Percentiles rank a stretch among this genome's conserved stretches.
Evolutionary conservation across 257 asterid species (phyloP).

Genomic region (Anisodus tanguticus): DNA sequence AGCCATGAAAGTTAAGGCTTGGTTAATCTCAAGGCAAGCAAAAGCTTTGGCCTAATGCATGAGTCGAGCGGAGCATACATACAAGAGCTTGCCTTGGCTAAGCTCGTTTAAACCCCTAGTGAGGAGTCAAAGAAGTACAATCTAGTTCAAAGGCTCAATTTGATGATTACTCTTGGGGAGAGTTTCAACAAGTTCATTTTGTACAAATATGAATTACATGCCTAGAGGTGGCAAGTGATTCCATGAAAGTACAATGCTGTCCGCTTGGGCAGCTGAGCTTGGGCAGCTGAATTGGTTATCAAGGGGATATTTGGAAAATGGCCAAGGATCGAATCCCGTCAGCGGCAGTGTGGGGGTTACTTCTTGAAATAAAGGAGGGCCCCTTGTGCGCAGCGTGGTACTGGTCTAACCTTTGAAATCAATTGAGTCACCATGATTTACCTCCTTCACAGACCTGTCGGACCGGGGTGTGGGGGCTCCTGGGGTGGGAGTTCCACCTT

Average conservation of each 20-base stretch:
- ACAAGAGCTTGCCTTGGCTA: not conserved
- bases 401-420: too few species aligned
- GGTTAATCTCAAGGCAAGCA: not conserved
- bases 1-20: not conserved
- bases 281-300: too few species aligned
- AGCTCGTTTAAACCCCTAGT: not conserved
- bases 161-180: not conserved
- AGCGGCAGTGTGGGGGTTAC: too few species aligned
- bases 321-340: too few species aligned
- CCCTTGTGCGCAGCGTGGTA: too few species aligned
- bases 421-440: too few species aligned
- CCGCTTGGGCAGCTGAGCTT: too few species aligned
- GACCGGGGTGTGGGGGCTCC: too few species aligned
- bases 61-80: not conserved
- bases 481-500: too few species aligned
- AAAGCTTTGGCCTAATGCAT: not conserved
- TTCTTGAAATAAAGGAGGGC: too few species aligned
- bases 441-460: too few species aligned
- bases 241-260: not conserved
- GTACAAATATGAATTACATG: not conserved
- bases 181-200: not conserved
- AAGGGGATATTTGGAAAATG: too few species aligned
- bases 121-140: not conserved
- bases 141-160: not conserved
- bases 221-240: slow-evolving; percentile 1